Percentiles rank a stretch among this genome's conserved stretches.
Conservation (phyloP, 75 land plant genomes). For the Selaginella tamariscina region DNA sequence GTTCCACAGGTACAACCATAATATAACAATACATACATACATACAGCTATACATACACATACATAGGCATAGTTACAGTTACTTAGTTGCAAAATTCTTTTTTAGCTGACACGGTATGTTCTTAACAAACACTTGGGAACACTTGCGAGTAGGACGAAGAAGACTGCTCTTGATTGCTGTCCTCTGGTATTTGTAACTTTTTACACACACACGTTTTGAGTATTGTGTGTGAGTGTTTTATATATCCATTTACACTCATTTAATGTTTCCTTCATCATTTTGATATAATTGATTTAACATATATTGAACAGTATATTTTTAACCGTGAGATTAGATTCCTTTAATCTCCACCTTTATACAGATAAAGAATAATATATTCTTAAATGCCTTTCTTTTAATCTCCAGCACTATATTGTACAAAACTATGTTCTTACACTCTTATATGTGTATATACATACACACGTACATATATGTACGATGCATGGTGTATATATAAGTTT, state of each 20-base stretch:
- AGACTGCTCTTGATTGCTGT: constrained; percentile 32
- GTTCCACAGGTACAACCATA: constrained; percentile 31
- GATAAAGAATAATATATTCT: too few relatives aligned
- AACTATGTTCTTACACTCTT: too few relatives aligned
- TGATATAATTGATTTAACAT: too few relatives aligned
- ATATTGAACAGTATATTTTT: too few relatives aligned
- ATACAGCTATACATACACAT: not conserved
- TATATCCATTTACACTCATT: not conserved
- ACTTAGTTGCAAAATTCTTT: not conserved
- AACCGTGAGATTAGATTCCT: too few relatives aligned
- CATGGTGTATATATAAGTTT: not conserved
- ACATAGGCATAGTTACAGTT: not conserved
- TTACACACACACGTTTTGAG: not conserved
- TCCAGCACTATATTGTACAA: too few relatives aligned
- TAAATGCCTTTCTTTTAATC: too few relatives aligned
- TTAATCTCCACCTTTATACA: too few relatives aligned
- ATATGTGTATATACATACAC: too few relatives aligned
- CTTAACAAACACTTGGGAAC: constrained; percentile 40
- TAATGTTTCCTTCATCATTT: not conserved
- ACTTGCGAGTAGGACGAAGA: constrained; percentile 32
- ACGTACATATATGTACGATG: not conserved
- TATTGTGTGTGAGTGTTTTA: not conserved
- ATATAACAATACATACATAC: not conserved
- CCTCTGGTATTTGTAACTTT: constrained; percentile 23
- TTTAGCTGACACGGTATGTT: constrained; percentile 33